Base-by-base conservation (phyloP, 148 eudicot species). In the Dysphania ambrosioides region DNA sequence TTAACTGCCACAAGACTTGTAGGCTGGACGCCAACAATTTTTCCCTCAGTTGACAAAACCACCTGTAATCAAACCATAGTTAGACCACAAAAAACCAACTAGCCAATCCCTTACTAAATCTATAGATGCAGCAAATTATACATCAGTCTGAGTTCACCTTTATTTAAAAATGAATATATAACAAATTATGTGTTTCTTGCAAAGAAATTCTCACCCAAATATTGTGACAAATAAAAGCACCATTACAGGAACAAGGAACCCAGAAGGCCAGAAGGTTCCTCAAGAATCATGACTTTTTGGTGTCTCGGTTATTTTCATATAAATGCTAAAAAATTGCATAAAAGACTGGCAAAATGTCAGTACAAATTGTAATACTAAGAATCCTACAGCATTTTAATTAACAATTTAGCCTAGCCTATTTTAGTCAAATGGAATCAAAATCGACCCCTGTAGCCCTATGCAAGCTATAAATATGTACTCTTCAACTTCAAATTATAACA, bases 21-120 rank as follows among this genome's bases (percentile, higher is more conserved):
- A 65, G 98, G 98, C 84, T 91, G 93, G 80, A 94, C 83, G 62
- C 97, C 97, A 19, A 88, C 74, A 51, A 94, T 79, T 27, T 68
- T 82, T 38, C 97, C 89, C 44, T 88, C 95, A 34, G 72, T 64
- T 2, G 97, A 91, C 77, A 89, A 63, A 68, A 91, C 87, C 19
- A 91, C 93, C 98, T 94, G 87, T 41, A 53, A 60, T 74, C 60
- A 67, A 38, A 70, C 62, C 44, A 68, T 18, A 70, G 23, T 63
- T 36, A 23, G 56, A 41, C 32, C 23, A 38, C 31, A 51, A 63
- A 11, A 41, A 57, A 24, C 49, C 21, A 74, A 27, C 32, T 2
- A 42, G 72, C 70, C 19, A 35, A 18, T 47, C 0, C 6, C 29
- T 40, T 23, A n/a, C n/a, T n/a, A n/a, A 19, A 68, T 24, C 72